phyloP scores from a whole-genome alignment of 164 flowering plant genomes.

The Magnolia kwangsiensis region DNA sequence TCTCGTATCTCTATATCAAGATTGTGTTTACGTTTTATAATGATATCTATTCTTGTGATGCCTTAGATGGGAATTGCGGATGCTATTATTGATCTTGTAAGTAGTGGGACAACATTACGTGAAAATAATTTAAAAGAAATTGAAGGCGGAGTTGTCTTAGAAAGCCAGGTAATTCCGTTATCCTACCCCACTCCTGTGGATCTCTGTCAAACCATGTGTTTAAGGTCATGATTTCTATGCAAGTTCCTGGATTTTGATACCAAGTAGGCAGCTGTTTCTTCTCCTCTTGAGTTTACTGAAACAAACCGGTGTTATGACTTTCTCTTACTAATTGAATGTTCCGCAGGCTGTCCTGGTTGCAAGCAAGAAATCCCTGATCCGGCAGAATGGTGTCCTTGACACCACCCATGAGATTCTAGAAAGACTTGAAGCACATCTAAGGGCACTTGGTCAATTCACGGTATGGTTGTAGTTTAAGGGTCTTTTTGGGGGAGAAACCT shows the following conservation, averaged over 20 bases:
- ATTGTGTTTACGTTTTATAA: neutral
- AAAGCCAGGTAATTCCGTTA: slow-evolving; percentile 71
- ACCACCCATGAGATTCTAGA: slow-evolving; percentile 89
- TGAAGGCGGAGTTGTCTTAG: slow-evolving; percentile 81
- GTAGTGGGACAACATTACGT: slow-evolving; percentile 89
- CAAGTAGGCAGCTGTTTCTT: neutral
- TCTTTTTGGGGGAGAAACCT: neutral
- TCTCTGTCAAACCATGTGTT: neutral
- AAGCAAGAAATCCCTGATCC: slow-evolving; percentile 63
- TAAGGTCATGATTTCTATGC: neutral
- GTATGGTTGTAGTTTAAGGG: slow-evolving; percentile 25
- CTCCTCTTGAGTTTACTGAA: neutral
- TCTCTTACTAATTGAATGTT: slow-evolving; percentile 3
- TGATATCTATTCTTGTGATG: slow-evolving; percentile 8
- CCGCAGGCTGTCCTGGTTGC: slow-evolving; percentile 90
- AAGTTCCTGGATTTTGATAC: neutral
- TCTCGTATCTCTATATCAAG: neutral
- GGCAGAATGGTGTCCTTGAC: slow-evolving; percentile 63
- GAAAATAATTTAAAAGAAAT: slow-evolving; percentile 96
- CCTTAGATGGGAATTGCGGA: slow-evolving; percentile 96
- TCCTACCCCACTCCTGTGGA: neutral
- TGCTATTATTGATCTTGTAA: slow-evolving; percentile 95
- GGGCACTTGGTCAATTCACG: slow-evolving; percentile 82
- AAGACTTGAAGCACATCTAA: slow-evolving; percentile 92
- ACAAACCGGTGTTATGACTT: too few relatives aligned